Conservation (phyloP, 2,329 filamentous ascomycete genomes). For the Emergomyces africanus region DNA sequence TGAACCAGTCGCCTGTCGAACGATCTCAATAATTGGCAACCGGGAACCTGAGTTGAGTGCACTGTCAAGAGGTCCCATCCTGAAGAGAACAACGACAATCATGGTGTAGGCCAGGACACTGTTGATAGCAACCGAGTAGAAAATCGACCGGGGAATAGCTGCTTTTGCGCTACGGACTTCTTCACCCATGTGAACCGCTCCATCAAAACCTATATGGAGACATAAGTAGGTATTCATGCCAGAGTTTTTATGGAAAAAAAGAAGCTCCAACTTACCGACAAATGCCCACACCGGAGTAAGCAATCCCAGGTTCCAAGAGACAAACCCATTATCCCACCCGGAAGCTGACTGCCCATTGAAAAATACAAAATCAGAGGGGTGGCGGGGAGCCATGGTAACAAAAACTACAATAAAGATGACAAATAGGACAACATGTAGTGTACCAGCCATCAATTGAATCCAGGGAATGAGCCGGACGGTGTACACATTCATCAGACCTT, state of each 20-base stretch:
- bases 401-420: constrained; percentile 27
- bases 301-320: constrained; percentile 27
- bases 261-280: constrained; percentile 12
- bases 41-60: constrained; percentile 15
- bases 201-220: constrained; percentile 29
- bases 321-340: constrained; percentile 22
- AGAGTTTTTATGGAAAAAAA: background rate
- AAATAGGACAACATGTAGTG: constrained; percentile 23
- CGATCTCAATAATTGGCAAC: constrained; percentile 33
- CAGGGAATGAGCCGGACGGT: constrained; percentile 28
- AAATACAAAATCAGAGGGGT: constrained; percentile 23
- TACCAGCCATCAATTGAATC: constrained; percentile 25
- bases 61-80: constrained; percentile 28
- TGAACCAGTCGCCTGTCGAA: constrained; percentile 29
- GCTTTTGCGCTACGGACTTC: constrained; percentile 34
- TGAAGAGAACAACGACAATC: constrained; percentile 31
- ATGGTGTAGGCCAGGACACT: constrained; percentile 30
- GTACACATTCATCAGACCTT: constrained; percentile 20
- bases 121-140: constrained; percentile 33
- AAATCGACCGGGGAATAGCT: constrained; percentile 33
- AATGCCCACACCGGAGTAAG: constrained; percentile 22
- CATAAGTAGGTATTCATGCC: background rate
- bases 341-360: constrained; percentile 15
- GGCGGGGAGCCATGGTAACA: constrained; percentile 19
- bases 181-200: constrained; percentile 37